Evolutionary conservation across 164 flowering plant genomes (phyloP), one percentile per base, ranked within the genome.

Genomic region (Nymphaea thermarum): DNA sequence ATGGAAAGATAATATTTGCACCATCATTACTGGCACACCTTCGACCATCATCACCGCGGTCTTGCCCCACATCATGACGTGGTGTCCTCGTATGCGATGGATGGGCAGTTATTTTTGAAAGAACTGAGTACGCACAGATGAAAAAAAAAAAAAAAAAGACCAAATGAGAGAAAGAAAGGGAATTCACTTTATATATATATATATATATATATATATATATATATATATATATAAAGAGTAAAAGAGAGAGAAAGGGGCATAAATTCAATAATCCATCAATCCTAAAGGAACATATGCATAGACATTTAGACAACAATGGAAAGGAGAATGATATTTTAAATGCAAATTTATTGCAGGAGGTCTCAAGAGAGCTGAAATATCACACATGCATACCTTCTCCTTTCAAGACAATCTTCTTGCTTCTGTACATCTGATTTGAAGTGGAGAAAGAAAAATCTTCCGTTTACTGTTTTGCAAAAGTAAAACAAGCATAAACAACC

Each of bases 351-450:
- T 25, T 25, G 36, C 36, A 25, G 36, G 36, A 1, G 36, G 36
- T 25, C 36, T 25, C 36, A 25, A 25, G 36, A 25, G 36, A 25
- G 36, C 36, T 25, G 36, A 25, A 25, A 25, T 25, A 0, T 25
- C 36, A 25, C 36, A 25, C 36, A 25, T 25, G 55, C 11, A 47
- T 47, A 84, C 89, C 93, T 83, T 73, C 82, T 74, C 82, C 77
- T 60, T 47, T 74, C 63, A 74, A 65, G 53, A 84, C 89, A 70
- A 71, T 72, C 77, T 74, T 86, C 89, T 84, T 84, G 80, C 91
- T 85, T 69, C 94, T 80, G 67, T 85, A 86, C 94, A 88, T 88
- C 94, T 88, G 86, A 69, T 74, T 10, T 3, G 36, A 62, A 47
- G 47, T 3, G 59, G 43, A 62, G 12, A 53, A 47, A 47, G 2